Evolutionary conservation across 2,329 filamentous ascomycete genomes (phyloP).

Genomic region (Colletotrichum endophyticum): DNA sequence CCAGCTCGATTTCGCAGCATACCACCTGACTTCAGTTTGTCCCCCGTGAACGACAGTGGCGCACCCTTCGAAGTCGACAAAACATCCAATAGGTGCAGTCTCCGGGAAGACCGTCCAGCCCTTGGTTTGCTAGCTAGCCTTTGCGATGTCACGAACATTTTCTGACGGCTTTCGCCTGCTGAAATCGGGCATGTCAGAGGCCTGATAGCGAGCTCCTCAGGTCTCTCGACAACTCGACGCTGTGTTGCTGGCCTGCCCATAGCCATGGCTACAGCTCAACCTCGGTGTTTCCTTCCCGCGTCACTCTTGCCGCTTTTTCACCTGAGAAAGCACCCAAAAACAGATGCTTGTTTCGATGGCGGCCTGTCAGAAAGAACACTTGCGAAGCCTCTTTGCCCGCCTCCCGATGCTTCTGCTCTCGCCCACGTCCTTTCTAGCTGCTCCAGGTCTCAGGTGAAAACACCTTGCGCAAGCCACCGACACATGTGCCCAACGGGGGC

Average conservation of each 20-base stretch:
- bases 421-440: background rate
- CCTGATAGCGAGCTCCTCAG: background rate
- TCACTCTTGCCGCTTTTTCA: background rate
- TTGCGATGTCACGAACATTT: background rate
- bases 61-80: background rate
- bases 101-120: background rate
- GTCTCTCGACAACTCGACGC: background rate
- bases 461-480: slow-evolving; percentile 10
- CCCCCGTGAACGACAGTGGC: background rate
- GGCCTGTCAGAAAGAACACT: slow-evolving; percentile 12
- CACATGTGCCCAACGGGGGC: background rate
- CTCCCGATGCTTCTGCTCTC: background rate
- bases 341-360: background rate
- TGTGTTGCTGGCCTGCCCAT: background rate
- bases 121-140: background rate
- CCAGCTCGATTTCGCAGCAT: background rate
- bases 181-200: background rate
- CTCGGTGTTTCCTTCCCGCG: background rate
- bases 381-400: background rate
- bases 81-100: background rate
- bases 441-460: slow-evolving; percentile 15
- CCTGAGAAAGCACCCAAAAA: slow-evolving; percentile 3
- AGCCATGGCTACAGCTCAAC: background rate
- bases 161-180: background rate
- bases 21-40: background rate